A percentile compares a stretch with the other conserved stretches of the same genome.
Conservation (phyloP, 2,329 filamentous ascomycete species). For the Calonectria pauciramosa region DNA sequence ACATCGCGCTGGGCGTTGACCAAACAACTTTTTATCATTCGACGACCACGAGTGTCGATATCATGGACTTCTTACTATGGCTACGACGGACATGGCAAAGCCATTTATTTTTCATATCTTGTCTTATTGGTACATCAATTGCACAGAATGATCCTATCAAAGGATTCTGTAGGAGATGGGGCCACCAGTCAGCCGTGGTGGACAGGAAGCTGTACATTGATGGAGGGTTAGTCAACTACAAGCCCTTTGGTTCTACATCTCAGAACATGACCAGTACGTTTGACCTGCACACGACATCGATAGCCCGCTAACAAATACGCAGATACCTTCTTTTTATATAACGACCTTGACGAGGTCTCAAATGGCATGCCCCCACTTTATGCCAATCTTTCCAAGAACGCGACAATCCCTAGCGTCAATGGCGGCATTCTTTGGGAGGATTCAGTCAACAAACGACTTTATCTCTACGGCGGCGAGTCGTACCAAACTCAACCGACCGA, state of each 20-base stretch:
- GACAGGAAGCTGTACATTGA: slow-evolving; percentile 29
- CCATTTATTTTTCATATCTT: background rate
- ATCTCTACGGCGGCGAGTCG: slow-evolving; percentile 25
- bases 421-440: slow-evolving; percentile 26
- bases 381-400: slow-evolving; percentile 11
- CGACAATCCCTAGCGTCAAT: slow-evolving; percentile 12
- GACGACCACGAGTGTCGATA: background rate
- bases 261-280: slow-evolving; percentile 20
- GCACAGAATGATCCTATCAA: slow-evolving; percentile 17
- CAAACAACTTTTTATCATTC: background rate
- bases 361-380: slow-evolving; percentile 8
- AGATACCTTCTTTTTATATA: slow-evolving; percentile 21
- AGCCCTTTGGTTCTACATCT: background rate
- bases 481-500: background rate
- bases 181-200: slow-evolving; percentile 28
- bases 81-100: background rate
- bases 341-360: slow-evolving; percentile 14
- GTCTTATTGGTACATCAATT: background rate
- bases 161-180: slow-evolving; percentile 27
- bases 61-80: background rate
- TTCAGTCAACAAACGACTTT: slow-evolving; percentile 23
- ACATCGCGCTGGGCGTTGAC: background rate
- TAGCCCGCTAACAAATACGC: background rate
- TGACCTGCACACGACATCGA: background rate
- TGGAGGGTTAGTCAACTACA: slow-evolving; percentile 22